Evolutionary conservation across 768 basidiomycete genomes (phyloP).

Genomic region (Pholiota molesta): DNA sequence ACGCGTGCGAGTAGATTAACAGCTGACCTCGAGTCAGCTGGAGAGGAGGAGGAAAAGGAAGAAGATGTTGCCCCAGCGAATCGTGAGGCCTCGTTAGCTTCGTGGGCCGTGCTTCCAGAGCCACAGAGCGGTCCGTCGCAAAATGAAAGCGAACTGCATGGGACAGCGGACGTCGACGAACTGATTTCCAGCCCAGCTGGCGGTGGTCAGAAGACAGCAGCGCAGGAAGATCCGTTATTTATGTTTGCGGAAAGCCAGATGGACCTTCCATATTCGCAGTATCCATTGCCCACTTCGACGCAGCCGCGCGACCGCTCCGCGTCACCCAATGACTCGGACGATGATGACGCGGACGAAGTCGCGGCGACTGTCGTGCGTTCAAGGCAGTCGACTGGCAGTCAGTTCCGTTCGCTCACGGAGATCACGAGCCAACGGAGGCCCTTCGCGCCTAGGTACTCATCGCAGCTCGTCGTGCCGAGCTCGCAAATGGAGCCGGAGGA

Average conservation of each 20-base stretch:
- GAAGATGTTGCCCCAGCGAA: neutral
- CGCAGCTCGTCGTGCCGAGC: slow-evolving; percentile 25
- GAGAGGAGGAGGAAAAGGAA: neutral
- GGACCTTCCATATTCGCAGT: slow-evolving; percentile 58
- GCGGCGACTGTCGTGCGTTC: slow-evolving; percentile 30
- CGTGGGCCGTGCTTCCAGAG: slow-evolving; percentile 22
- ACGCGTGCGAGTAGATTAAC: slow-evolving; percentile 3
- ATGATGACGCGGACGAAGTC: slow-evolving; percentile 37
- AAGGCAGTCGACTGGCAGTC: slow-evolving; percentile 9
- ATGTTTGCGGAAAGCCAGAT: slow-evolving; percentile 54
- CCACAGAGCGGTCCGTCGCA: slow-evolving; percentile 15
- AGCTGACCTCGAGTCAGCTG: slow-evolving; percentile 5
- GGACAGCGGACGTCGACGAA: slow-evolving; percentile 36
- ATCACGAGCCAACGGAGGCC: slow-evolving; percentile 46
- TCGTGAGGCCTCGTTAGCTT: slow-evolving; percentile 7
- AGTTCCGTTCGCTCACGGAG: slow-evolving; percentile 51
- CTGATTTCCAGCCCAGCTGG: slow-evolving; percentile 27
- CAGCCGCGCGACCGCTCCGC: slow-evolving; percentile 2
- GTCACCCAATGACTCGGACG: slow-evolving; percentile 42
- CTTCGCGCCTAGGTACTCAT: slow-evolving; percentile 35
- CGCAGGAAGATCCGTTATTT: slow-evolving; percentile 44
- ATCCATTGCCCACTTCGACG: slow-evolving; percentile 8
- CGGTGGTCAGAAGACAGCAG: neutral
- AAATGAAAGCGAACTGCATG: slow-evolving; percentile 19
- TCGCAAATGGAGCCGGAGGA: slow-evolving; percentile 30